Conservation (phyloP, 1,139 yeast species). For the Yamadazyma mexicana region DNA sequence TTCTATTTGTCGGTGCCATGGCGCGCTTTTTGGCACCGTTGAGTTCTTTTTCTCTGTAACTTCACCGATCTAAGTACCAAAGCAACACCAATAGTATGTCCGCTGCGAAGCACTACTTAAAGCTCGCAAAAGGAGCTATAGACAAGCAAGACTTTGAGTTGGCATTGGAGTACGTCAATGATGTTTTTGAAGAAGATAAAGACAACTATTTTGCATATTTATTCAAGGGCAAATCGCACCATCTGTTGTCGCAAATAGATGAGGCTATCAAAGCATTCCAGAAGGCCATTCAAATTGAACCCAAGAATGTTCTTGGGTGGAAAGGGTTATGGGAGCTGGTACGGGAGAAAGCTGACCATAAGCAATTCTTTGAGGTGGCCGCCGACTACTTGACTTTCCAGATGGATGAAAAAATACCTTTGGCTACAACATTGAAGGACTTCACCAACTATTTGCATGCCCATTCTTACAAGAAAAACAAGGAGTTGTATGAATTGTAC, state of each 20-base stretch:
- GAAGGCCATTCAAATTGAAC: constrained; percentile 57
- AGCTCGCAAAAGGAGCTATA: constrained; percentile 61
- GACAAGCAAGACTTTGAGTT: constrained; percentile 57
- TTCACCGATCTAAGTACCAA: no score
- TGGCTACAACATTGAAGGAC: constrained; percentile 49
- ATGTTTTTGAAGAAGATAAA: constrained; percentile 55
- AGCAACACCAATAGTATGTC: constrained; percentile 10
- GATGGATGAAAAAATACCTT: constrained; percentile 27
- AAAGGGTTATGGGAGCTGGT: constrained; percentile 64
- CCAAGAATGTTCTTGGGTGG: constrained; percentile 68
- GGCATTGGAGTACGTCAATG: constrained; percentile 52
- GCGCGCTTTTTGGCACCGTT: no score
- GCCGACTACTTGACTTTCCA: constrained; percentile 20
- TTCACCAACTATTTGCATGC: constrained; percentile 44
- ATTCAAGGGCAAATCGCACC: constrained; percentile 61
- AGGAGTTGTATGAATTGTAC: constrained; percentile 43
- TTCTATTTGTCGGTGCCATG: no score
- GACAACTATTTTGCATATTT: constrained; percentile 65
- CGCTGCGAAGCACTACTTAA: constrained; percentile 31
- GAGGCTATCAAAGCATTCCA: constrained; percentile 53
- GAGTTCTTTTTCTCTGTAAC: no score
- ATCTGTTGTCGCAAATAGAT: constrained; percentile 35
- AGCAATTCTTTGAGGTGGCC: constrained; percentile 48
- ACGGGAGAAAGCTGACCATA: constrained; percentile 36
- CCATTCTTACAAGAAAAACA: constrained; percentile 30